Base-by-base conservation (phyloP, 352 stramenopile species). In the Phytophthora hibernalis region DNA sequence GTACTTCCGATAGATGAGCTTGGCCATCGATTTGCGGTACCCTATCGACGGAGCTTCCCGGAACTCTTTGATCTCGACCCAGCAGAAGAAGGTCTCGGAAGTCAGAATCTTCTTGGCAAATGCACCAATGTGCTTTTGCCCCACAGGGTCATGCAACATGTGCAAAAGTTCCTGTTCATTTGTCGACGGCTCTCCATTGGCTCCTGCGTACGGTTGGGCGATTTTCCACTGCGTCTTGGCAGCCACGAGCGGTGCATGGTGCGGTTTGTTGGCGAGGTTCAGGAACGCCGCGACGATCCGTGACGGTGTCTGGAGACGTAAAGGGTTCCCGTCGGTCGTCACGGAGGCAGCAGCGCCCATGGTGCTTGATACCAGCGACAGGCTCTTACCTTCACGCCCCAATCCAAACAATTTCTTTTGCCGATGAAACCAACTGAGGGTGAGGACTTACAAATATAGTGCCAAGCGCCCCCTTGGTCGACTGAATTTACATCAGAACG, bases 1-100 rank as follows among this genome's bases (percentile, higher is more conserved):
- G 63, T 95, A 95, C 57, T 95, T 92, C 44, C 85, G 87, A 70
- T 93, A 90, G 47, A 95, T 92, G 60, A 93, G 80, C 58, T 93
- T 93, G 58, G 83, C 87, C 20, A 92, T 74, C 8, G 76, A 89
- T 50, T 89, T 84, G 48, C 86, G 82, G 56, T 92, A 92, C 2
- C 83, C 82, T 12, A 78, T 55, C 0, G 80, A 89, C 37, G 85
- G 84, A 2, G 86, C 79, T 18, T 92, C 82, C 20, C 75, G 76
- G 65, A 92, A 95, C 53, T 95, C 85, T 51, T 92, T 89, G 70
- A 93, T 90, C 68, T 93, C 83, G 37, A 95, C 84, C 87, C 87
- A 95, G 72, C 86, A 92, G 62, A 92, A 93, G 44, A 95, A 92
- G 10, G 86, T 90, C 72, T 95, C 87, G 51, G 85, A 79, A 10